Percentiles rank a stretch among this genome's conserved stretches.
These are phyloP conservation scores for Monilinia polystroma DNA, from an alignment of 2,329 filamentous ascomycete species.

Conservation along the genomic window DNA sequence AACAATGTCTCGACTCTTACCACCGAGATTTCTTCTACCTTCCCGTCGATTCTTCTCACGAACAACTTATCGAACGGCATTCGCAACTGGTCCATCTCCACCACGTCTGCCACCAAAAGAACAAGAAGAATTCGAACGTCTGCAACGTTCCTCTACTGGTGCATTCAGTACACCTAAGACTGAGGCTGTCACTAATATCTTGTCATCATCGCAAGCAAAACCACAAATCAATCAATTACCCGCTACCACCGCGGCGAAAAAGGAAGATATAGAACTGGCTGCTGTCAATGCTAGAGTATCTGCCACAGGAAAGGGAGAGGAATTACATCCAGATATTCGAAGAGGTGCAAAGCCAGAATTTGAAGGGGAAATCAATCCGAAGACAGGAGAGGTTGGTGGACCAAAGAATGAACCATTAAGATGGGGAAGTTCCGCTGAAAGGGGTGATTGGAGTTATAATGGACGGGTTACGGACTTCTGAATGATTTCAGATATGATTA, in stretches of 20 bases:
- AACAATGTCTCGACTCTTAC: conserved; percentile 37
- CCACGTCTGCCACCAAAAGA: conserved; percentile 84
- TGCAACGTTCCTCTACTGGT: conserved; percentile 74
- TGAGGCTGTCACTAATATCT: conserved; percentile 29
- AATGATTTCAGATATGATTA: not conserved
- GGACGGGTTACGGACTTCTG: conserved; percentile 90
- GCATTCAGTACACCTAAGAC: conserved; percentile 66
- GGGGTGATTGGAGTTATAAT: conserved; percentile 82
- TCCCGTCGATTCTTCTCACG: conserved; percentile 37
- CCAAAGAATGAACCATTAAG: conserved; percentile 95
- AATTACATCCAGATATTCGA: conserved; percentile 68
- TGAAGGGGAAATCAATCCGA: conserved; percentile 85
- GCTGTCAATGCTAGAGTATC: conserved; percentile 47
- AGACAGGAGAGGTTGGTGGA: conserved; percentile 91
- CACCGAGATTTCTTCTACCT: conserved; percentile 33
- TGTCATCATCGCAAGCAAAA: conserved; percentile 33
- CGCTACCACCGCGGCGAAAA: conserved; percentile 29
- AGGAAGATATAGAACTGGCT: conserved; percentile 34
- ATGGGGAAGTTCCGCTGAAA: conserved; percentile 72
- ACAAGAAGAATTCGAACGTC: conserved; percentile 85
- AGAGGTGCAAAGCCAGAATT: conserved; percentile 87
- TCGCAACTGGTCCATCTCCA: conserved; percentile 63
- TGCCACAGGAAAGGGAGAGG: conserved; percentile 59
- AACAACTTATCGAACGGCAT: conserved; percentile 40
- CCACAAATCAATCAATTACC: conserved; percentile 53